Evolutionary conservation across 331 rosid genomes (phyloP), one percentile per base, ranked within the genome.

Genomic region (Acacia pycnantha): DNA sequence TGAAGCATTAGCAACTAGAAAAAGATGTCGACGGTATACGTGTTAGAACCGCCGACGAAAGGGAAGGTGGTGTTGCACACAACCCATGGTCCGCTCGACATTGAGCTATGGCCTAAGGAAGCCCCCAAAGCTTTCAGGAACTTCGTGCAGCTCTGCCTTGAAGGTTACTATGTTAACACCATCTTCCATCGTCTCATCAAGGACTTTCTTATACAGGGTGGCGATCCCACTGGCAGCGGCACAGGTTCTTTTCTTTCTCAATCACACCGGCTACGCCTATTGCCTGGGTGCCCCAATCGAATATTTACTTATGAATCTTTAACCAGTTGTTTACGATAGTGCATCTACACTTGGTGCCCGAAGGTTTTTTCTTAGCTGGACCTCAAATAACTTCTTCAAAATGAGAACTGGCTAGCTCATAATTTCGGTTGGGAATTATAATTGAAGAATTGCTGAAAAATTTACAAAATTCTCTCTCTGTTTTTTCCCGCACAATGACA

Each of bases 111-210:
- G 99, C 98, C 97, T 3, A 96, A 94, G 73, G 99, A 96, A 76
- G 98, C 99, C 13, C 98, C 97, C 0, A 96, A 96, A 76, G 97
- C 99, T 50, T 97, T 90, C 18, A 81, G 97, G 50, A 96, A 96
- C 91, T 96, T 94, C 92, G 94, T 96, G 26, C 99, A 92, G 91
- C 98, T 96, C 79, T 93, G 97, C 91, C 97, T 96, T 77, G 99
- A 93, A 83, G 90, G 91, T 74, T 94, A 86, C 84, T 96, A 93
- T 84, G 84, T 90, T 77, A 87, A 90, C 84, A 92, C 94, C 77
- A 87, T 89, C 86, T 93, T 93, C 83, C 99, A 91, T 87, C 94
- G 99, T 73, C 78, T 96, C 73, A 81, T 96, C 76, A 93, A 91
- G 85, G 98, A 86, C 66, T 95, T 95, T 71, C 97, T 95, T 66